Conservation (phyloP, 108 stramenopile species). For the Nitzschia putrida region DNA sequence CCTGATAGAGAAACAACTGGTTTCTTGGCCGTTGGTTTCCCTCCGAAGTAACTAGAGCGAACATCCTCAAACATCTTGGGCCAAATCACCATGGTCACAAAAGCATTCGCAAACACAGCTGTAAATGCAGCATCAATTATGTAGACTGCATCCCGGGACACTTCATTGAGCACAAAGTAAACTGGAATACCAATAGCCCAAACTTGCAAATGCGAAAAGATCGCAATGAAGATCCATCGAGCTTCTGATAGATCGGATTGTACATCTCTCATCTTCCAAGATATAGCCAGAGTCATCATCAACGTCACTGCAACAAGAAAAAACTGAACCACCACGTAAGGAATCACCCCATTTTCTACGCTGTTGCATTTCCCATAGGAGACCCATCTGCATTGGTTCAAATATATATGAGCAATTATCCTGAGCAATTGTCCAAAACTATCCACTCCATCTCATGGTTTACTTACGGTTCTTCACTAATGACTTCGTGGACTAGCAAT, state of each 20-base stretch:
- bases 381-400: background rate
- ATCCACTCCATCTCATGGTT: background rate
- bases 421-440: too few species aligned
- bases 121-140: slow-evolving; percentile 2
- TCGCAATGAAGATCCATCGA: slow-evolving; percentile 22
- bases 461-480: slow-evolving; percentile 3
- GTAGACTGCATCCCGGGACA: slow-evolving; percentile 16
- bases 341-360: background rate
- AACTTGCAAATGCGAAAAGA: slow-evolving; percentile 28
- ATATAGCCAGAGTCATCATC: slow-evolving; percentile 1
- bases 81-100: slow-evolving; percentile 26
- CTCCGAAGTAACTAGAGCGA: background rate
- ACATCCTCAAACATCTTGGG: slow-evolving; percentile 16
- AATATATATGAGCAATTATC: too few species aligned
- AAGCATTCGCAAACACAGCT: slow-evolving; percentile 9
- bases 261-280: slow-evolving; percentile 30
- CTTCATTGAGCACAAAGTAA: slow-evolving; percentile 11
- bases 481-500: slow-evolving; percentile 16
- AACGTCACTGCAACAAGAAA: slow-evolving; percentile 5
- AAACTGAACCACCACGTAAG: background rate
- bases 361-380: slow-evolving; percentile 24
- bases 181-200: slow-evolving; percentile 30
- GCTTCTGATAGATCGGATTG: slow-evolving; percentile 24
- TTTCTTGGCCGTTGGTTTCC: background rate
- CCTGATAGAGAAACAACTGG: background rate